Conservation (phyloP, 306 rosid species). For the Cucurbita argyrosperma region DNA sequence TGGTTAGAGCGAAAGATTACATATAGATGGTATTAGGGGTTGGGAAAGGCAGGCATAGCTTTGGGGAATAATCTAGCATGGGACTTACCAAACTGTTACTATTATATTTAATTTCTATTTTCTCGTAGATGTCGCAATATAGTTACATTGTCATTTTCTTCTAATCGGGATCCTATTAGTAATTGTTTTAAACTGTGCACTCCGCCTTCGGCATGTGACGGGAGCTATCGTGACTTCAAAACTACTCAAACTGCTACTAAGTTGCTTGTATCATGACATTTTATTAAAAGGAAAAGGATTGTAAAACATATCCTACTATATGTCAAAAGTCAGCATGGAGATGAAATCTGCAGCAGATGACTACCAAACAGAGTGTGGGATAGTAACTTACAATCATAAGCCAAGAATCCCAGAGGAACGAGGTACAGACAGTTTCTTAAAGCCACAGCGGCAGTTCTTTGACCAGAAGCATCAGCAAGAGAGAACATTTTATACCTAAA, state of each 20-base stretch:
- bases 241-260: not conserved
- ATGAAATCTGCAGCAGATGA: not conserved
- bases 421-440: slow-evolving; percentile 73
- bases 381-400: slow-evolving; percentile 80
- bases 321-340: not conserved
- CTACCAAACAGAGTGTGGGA: not conserved
- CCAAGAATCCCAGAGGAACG: slow-evolving; percentile 82
- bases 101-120: no score
- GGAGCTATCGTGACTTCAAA: not conserved
- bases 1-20: no score
- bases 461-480: slow-evolving; percentile 75
- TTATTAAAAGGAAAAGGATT: not conserved
- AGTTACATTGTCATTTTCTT: no score
- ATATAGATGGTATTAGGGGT: no score
- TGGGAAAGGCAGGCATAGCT: no score
- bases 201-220: not conserved
- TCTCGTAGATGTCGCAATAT: no score
- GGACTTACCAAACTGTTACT: no score
- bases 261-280: not conserved
- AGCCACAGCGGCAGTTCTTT: slow-evolving; percentile 72
- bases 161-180: no score
- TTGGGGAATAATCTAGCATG: no score
- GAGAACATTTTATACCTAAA: slow-evolving; percentile 87
- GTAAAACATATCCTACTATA: not conserved
- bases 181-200: not conserved